Conservation (phyloP, 306 rosid genomes). For the Inga leiocalycina region DNA sequence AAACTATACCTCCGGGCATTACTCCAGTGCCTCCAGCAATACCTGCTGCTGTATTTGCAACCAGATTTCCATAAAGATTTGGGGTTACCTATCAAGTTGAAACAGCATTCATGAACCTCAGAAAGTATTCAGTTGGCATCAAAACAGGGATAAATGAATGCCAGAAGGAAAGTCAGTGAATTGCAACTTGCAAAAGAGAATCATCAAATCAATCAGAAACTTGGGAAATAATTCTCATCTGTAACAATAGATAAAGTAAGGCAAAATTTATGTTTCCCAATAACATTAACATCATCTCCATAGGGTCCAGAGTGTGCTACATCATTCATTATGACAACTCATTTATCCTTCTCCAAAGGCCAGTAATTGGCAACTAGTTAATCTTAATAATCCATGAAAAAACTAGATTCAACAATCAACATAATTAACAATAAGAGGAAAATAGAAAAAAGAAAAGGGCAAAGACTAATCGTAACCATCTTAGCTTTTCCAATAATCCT, state of each 20-base stretch:
- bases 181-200: slow-evolving; percentile 11
- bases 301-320: background rate
- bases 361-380: background rate
- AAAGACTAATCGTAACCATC: background rate
- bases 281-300: slow-evolving; percentile 6
- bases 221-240: background rate
- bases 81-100: slow-evolving; percentile 80
- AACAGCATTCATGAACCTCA: slow-evolving; percentile 32
- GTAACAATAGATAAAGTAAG: slow-evolving; percentile 4
- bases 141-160: background rate
- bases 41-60: slow-evolving; percentile 98
- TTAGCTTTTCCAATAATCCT: background rate
- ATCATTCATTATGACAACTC: background rate
- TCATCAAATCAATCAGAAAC: slow-evolving; percentile 19
- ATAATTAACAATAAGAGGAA: background rate
- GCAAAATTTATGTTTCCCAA: slow-evolving; percentile 1
- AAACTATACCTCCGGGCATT: slow-evolving; percentile 90
- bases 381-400: background rate
- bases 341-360: background rate
- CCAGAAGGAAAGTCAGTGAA: background rate
- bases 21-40: slow-evolving; percentile 99
- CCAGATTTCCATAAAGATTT: slow-evolving; percentile 92
- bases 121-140: background rate
- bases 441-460: background rate
- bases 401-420: background rate